These are phyloP conservation scores for Xylaria hypoxylon DNA, from an alignment of 2,329 filamentous ascomycete genomes.

Conservation along the genomic window DNA sequence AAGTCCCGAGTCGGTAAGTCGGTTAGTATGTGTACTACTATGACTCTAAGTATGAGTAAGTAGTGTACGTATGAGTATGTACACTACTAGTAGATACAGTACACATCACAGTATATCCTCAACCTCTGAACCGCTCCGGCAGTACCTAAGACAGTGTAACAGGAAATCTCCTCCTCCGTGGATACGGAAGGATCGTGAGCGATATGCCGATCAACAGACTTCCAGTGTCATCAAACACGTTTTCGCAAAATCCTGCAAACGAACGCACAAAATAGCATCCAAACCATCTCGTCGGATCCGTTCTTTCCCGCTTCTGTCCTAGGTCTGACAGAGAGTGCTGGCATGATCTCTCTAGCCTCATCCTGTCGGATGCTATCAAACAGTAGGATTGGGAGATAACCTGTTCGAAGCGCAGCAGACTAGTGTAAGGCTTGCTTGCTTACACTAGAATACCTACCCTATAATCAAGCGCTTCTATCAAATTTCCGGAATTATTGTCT, in stretches of 20 bases:
- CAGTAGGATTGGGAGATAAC: background rate
- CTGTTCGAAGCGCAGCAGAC: background rate
- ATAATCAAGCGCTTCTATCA: slow-evolving; percentile 1
- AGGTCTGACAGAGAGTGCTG: background rate
- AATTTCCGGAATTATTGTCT: slow-evolving; percentile 19
- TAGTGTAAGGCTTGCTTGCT: too few relatives aligned
- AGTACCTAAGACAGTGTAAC: background rate
- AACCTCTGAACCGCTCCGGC: too few relatives aligned
- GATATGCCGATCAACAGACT: slow-evolving; percentile 8
- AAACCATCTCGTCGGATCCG: slow-evolving; percentile 4
- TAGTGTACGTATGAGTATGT: too few relatives aligned
- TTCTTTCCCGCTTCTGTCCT: slow-evolving; percentile 11
- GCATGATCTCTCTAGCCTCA: slow-evolving; percentile 3
- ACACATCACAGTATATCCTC: too few relatives aligned
- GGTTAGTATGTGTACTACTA: too few relatives aligned
- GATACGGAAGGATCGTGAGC: slow-evolving; percentile 20
- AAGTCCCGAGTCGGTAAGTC: slow-evolving; percentile 27
- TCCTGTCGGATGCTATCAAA: background rate
- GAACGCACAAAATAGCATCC: slow-evolving; percentile 13
- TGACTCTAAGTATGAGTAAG: too few relatives aligned
- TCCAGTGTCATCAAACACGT: background rate
- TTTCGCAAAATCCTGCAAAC: background rate
- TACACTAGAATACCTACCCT: background rate
- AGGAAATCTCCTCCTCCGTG: background rate
- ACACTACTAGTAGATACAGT: too few relatives aligned